These are phyloP conservation scores for Pestalotiopsis sp. DNA, from an alignment of 2,329 filamentous ascomycete genomes.

Conservation along the genomic window DNA sequence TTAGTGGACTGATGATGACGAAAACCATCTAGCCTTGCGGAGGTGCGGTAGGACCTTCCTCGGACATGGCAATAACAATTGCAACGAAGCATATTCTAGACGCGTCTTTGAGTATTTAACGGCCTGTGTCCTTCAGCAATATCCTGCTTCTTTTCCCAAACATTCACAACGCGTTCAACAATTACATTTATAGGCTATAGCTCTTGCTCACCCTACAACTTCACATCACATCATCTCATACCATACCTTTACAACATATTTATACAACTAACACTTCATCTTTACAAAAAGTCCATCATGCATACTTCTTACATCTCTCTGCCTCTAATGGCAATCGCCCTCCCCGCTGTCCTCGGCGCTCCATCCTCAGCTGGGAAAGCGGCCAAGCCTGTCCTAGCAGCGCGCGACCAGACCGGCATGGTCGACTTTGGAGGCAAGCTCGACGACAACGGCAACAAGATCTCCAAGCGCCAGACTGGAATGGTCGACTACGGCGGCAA, in stretches of 20 bases:
- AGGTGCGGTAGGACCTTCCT: too few relatives aligned
- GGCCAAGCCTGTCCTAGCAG: background rate
- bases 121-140: background rate
- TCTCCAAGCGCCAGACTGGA: background rate
- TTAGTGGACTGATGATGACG: background rate
- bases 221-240: background rate
- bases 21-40: too few relatives aligned
- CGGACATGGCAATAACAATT: background rate
- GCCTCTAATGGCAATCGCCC: background rate
- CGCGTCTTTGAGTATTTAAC: background rate
- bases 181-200: too few relatives aligned
- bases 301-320: background rate
- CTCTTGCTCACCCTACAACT: too few relatives aligned
- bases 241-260: background rate
- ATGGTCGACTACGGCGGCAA: background rate
- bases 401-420: background rate
- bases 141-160: background rate
- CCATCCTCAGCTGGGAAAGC: background rate
- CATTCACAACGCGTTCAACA: background rate
- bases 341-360: background rate
- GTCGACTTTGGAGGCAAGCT: background rate
- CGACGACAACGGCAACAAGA: background rate
- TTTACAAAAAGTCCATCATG: background rate
- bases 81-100: background rate
- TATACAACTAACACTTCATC: background rate